These are phyloP conservation scores for Candida sanyiensis DNA, from an alignment of 805 yeast species.

Conservation along the genomic window DNA sequence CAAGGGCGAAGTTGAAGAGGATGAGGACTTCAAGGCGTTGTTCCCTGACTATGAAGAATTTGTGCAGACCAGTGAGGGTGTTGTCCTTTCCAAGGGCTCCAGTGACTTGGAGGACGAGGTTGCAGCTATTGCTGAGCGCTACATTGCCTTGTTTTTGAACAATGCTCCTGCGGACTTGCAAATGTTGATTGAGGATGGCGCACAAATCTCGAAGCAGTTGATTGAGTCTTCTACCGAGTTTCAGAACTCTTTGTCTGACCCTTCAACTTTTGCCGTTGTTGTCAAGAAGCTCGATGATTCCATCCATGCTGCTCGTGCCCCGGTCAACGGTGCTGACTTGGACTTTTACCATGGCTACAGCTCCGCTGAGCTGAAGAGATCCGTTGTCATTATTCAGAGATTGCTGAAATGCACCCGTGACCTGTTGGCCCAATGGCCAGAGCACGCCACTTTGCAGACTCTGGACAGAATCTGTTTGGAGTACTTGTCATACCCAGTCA, in stretches of 20 bases:
- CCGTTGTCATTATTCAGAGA: conserved; percentile 43
- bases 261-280: conserved; percentile 32
- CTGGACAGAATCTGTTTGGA: conserved; percentile 61
- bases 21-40: conserved; percentile 69
- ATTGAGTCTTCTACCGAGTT: conserved; percentile 21
- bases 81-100: conserved; percentile 16
- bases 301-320: conserved; percentile 26
- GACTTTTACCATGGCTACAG: conserved; percentile 65
- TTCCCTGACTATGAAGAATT: conserved; percentile 86
- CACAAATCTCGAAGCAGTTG: conserved; percentile 29
- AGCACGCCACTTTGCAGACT: conserved; percentile 81
- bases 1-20: conserved; percentile 61
- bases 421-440: conserved; percentile 78
- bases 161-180: conserved; percentile 16
- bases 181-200: conserved; percentile 38
- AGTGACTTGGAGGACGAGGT: conserved; percentile 42
- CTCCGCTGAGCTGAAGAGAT: conserved; percentile 52
- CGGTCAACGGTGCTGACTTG: conserved; percentile 31
- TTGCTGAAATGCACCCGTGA: conserved; percentile 40
- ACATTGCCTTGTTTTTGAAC: conserved; percentile 37
- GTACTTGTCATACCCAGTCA: conserved; percentile 52
- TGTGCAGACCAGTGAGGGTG: conserved; percentile 32
- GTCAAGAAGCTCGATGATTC: conserved; percentile 31
- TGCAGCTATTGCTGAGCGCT: conserved; percentile 42
- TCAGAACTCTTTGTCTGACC: conserved; percentile 20